Evolutionary conservation across 1,139 yeast genomes (phyloP).

Genomic region (Sugiyamaella pinicola): DNA sequence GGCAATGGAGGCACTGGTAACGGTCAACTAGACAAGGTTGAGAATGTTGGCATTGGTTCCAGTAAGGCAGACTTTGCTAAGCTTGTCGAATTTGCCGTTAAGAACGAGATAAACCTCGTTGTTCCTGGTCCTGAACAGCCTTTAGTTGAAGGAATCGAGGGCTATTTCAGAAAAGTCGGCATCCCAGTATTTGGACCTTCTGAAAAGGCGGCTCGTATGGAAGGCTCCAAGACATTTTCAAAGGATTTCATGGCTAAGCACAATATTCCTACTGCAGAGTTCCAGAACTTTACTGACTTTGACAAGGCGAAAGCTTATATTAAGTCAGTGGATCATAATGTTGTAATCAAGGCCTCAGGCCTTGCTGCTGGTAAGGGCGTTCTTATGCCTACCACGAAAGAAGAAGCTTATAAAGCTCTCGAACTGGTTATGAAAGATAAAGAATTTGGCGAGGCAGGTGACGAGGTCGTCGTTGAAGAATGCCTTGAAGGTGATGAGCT

Average conservation of each 20-base stretch:
- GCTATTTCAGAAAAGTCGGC: conserved; percentile 70
- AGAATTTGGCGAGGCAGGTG: conserved; percentile 92
- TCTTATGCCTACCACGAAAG: conserved; percentile 78
- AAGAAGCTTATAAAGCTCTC: conserved; percentile 84
- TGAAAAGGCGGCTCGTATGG: conserved; percentile 87
- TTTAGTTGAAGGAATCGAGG: conserved; percentile 85
- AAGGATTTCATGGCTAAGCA: conserved; percentile 93
- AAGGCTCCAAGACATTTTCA: conserved; percentile 94
- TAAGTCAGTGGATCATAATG: conserved; percentile 58
- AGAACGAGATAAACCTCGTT: conserved; percentile 68
- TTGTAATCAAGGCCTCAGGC: conserved; percentile 96
- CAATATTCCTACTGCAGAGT: conserved; percentile 90
- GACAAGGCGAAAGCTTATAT: conserved; percentile 76
- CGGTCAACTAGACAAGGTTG: conserved; percentile 54
- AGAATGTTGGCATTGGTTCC: conserved; percentile 69
- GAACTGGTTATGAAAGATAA: conserved; percentile 87
- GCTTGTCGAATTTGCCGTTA: conserved; percentile 50
- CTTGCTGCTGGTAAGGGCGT: conserved; percentile 99
- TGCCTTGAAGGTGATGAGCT: conserved; percentile 96
- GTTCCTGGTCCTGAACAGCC: conserved; percentile 99
- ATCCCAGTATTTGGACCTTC: conserved; percentile 97
- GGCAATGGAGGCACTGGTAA: conserved; percentile 92
- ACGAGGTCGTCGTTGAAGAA: conserved; percentile 96
- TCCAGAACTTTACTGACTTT: conserved; percentile 74
- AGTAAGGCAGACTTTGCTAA: conserved; percentile 60